Percentiles rank a stretch among this genome's conserved stretches.
These are phyloP conservation scores for Euryodendron excelsum DNA, from an alignment of 148 eudicot genomes.

Conservation along the genomic window DNA sequence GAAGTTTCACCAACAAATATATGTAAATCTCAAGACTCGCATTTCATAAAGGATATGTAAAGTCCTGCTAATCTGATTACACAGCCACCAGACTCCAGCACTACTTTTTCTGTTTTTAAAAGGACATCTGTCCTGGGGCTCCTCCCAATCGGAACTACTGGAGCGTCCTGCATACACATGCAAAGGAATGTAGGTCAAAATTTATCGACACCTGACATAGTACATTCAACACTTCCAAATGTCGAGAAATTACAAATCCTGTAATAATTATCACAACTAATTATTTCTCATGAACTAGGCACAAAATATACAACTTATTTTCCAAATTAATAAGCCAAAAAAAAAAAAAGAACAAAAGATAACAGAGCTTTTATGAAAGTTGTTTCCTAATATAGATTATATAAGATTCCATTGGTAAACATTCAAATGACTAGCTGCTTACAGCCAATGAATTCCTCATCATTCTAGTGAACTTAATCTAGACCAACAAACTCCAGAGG, in stretches of 20 bases:
- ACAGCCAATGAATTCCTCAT: background rate
- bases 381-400: background rate
- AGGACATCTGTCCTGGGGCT: slow-evolving; percentile 82
- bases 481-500: background rate
- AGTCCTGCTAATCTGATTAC: slow-evolving; percentile 89
- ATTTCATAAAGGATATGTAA: slow-evolving; percentile 70
- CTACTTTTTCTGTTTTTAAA: slow-evolving; percentile 69
- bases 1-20: background rate
- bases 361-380: background rate
- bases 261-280: background rate
- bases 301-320: background rate
- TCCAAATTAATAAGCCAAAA: background rate
- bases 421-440: background rate
- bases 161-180: slow-evolving; percentile 50
- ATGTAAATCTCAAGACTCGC: background rate
- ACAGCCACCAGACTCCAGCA: slow-evolving; percentile 64
- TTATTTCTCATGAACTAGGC: background rate
- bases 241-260: background rate
- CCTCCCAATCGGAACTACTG: slow-evolving; percentile 72
- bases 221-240: background rate
- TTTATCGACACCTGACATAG: background rate
- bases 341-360: background rate
- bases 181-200: slow-evolving; percentile 13
- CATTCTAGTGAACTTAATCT: background rate
- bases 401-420: background rate